Evolutionary conservation across 352 stramenopile species (phyloP).

Genomic region (Phytopythium litorale): DNA sequence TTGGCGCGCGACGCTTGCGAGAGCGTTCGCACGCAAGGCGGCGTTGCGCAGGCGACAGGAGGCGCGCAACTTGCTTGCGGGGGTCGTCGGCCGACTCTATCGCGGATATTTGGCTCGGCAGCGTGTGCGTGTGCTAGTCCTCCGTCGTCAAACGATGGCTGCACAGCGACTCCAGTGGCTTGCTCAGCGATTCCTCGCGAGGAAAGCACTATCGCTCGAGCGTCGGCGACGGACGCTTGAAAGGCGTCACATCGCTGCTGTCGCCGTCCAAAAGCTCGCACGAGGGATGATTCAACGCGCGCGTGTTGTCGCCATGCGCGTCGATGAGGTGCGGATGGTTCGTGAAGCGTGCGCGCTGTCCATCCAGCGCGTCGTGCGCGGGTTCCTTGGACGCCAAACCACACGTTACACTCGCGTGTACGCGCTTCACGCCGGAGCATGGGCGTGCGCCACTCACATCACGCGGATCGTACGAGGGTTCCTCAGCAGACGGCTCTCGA

Average conservation of each 20-base stretch:
- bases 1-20: conserved; percentile 30
- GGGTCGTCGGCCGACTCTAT: conserved; percentile 27
- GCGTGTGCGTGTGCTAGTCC: conserved; percentile 27
- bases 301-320: conserved; percentile 25
- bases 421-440: conserved; percentile 19
- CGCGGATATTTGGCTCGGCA: conserved; percentile 44
- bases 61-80: conserved; percentile 21
- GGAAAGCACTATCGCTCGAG: conserved; percentile 27
- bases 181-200: conserved; percentile 21
- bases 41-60: conserved; percentile 17
- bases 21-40: conserved; percentile 21
- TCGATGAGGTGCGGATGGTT: conserved; percentile 31
- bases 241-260: conserved; percentile 29
- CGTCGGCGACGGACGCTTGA: conserved; percentile 10
- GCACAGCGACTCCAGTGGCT: conserved; percentile 40
- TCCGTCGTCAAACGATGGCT: conserved; percentile 23
- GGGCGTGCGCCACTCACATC: conserved; percentile 31
- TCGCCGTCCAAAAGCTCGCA: conserved; percentile 32
- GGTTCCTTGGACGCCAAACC: conserved; percentile 33
- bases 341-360: conserved; percentile 38
- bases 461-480: conserved; percentile 57
- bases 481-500: conserved; percentile 25
- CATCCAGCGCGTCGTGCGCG: conserved; percentile 48
- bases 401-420: conserved; percentile 29
- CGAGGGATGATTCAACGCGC: conserved; percentile 31